Conservation (phyloP, 2,329 filamentous ascomycete genomes). For the Tolypocladium guangdongense region DNA sequence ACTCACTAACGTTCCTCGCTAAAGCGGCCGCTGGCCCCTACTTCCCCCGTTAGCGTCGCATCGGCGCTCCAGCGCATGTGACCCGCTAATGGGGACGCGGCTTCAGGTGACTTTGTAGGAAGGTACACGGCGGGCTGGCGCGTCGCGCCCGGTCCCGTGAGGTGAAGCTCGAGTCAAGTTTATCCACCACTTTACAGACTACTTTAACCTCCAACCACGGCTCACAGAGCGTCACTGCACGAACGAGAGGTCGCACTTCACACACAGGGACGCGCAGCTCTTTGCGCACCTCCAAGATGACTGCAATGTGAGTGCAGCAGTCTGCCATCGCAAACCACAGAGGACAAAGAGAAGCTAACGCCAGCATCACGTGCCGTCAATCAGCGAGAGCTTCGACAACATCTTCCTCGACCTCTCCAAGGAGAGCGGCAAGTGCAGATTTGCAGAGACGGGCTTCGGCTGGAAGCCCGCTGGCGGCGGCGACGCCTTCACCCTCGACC, state of each 20-base stretch:
- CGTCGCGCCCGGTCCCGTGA: not conserved
- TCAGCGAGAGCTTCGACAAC: constrained; percentile 86
- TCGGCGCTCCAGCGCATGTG: not conserved
- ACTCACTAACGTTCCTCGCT: not conserved
- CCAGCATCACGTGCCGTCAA: not conserved
- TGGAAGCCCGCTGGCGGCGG: constrained; percentile 86
- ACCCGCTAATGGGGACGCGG: not conserved
- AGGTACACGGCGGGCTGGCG: not conserved
- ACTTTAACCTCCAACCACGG: not conserved
- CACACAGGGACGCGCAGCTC: not conserved
- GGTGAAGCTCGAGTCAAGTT: not conserved
- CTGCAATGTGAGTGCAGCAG: constrained; percentile 22
- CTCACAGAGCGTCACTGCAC: not conserved
- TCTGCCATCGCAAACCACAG: not conserved
- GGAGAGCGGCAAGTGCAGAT: constrained; percentile 83
- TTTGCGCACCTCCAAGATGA: constrained; percentile 16
- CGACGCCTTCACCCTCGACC: constrained; percentile 88
- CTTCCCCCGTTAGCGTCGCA: not conserved
- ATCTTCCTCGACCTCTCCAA: constrained; percentile 95
- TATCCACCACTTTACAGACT: not conserved
- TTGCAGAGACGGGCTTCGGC: constrained; percentile 86
- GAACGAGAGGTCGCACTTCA: not conserved
- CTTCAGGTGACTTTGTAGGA: too few relatives aligned
- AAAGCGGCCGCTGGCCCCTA: not conserved
- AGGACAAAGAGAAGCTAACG: not conserved